A percentile compares a stretch with the other conserved stretches of the same genome.
Evolutionary conservation across 2,329 filamentous ascomycete genomes (phyloP).

Genomic region (Mollisia scopiformis): DNA sequence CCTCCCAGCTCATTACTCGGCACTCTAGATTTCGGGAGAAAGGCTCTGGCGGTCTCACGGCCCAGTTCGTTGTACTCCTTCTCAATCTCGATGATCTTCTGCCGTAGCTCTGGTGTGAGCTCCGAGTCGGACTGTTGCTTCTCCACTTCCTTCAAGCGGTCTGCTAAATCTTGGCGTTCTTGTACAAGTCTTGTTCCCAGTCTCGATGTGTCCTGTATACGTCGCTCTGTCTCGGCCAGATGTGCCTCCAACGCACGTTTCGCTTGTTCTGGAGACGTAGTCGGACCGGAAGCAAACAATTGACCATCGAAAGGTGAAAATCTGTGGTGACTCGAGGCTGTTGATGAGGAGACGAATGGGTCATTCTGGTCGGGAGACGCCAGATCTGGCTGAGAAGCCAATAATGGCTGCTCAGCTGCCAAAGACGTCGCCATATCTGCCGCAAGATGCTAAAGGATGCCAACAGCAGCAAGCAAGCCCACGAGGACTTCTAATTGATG

Average conservation of each 20-base stretch:
- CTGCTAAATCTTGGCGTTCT: constrained; percentile 81
- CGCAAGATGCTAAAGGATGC: neutral
- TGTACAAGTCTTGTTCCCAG: constrained; percentile 85
- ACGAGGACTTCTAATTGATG: neutral
- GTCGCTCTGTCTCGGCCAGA: constrained; percentile 86
- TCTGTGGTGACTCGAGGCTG: constrained; percentile 68
- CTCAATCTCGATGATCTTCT: constrained; percentile 84
- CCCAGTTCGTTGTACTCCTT: constrained; percentile 95
- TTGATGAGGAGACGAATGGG: constrained; percentile 59
- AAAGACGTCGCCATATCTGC: constrained; percentile 39
- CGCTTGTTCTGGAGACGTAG: constrained; percentile 80
- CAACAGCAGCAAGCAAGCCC: constrained; percentile 3
- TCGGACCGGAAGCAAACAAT: constrained; percentile 76
- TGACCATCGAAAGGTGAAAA: constrained; percentile 85
- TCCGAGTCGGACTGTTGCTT: constrained; percentile 75
- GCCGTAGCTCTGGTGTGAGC: constrained; percentile 79
- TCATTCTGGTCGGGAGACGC: constrained; percentile 34
- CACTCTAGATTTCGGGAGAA: constrained; percentile 82
- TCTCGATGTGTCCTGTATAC: constrained; percentile 88
- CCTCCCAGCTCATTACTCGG: constrained; percentile 64
- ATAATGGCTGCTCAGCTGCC: constrained; percentile 29
- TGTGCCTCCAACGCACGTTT: constrained; percentile 90
- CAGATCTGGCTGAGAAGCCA: constrained; percentile 26
- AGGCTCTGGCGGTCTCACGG: constrained; percentile 84
- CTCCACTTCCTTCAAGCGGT: constrained; percentile 84